Conservation (phyloP, 352 stramenopile genomes). For the Globisporangium viniferum region DNA sequence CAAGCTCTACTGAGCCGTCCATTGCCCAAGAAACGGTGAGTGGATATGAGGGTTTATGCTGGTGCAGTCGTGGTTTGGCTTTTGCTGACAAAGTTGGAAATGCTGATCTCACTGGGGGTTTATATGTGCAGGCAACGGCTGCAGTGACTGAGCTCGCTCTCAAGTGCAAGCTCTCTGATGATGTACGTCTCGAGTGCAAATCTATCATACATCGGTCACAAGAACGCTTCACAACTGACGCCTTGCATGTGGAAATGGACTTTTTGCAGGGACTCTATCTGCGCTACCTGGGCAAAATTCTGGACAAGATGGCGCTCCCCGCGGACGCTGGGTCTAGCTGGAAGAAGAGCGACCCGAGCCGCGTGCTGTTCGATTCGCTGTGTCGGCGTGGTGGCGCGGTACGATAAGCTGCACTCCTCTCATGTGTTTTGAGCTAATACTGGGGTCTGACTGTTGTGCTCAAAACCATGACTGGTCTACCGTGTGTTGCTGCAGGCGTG, state of each 20-base stretch:
- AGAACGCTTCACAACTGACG: background rate
- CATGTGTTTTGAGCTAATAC: background rate
- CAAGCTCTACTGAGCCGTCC: conserved; percentile 45
- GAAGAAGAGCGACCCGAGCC: conserved; percentile 58
- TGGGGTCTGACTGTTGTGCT: background rate
- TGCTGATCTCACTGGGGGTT: background rate
- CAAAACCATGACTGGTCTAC: background rate
- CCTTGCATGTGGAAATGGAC: background rate
- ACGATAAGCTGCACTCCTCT: conserved; percentile 10
- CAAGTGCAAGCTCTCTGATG: conserved; percentile 26
- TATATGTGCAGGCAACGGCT: conserved; percentile 34
- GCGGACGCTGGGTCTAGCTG: conserved; percentile 33
- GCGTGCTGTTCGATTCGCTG: conserved; percentile 77
- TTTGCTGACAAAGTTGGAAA: too few relatives aligned
- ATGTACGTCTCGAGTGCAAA: conserved; percentile 30
- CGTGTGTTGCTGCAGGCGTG: conserved; percentile 40
- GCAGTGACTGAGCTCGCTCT: conserved; percentile 32
- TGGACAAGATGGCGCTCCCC: conserved; percentile 54
- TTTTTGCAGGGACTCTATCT: conserved; percentile 48
- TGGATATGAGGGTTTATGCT: background rate
- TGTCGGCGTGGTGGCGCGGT: conserved; percentile 63
- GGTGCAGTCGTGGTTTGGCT: too few relatives aligned
- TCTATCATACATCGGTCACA: background rate
- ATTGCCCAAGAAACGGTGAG: conserved; percentile 51
- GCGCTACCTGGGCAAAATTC: conserved; percentile 47